Evolutionary conservation across 2,329 filamentous ascomycete genomes (phyloP), one percentile per base, ranked within the genome.

Genomic region (Achaetomium macrosporum): DNA sequence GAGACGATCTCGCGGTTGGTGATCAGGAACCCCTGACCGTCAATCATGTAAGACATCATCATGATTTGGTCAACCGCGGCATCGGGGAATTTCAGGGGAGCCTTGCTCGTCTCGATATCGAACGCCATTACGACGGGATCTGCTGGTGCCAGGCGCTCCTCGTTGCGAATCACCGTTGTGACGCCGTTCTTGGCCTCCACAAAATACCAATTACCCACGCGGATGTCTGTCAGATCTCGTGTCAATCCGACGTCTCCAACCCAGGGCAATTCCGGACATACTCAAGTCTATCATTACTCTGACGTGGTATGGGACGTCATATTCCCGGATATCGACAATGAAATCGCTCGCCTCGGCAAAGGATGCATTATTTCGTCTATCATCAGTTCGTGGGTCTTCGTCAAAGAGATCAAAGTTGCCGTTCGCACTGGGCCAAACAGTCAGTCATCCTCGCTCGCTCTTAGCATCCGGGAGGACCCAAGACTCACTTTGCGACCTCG

Each of bases 41-140:
- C 93, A 64, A 99, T 97, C 95, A 99, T 99, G 75, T 99, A 99
- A 31, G 95, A 99, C 68, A 99, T 92, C 93, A 99, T 99, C 91
- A 99, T 99, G 66, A 99, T 87, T 68, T 96, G 92, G 71, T 99
- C 93, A 58, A 96, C 85, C 4, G 90, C 81, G 1, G 93, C 85
- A 66, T 99, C 95, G 25, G 93, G 95, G 63, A 99, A 99, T 69
- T 99, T 99, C 50, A 99, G 76, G 1, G 95, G 93, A 15, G 93
- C 76, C 66, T 99, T 99, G 5, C 89, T 92, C 2, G 93, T 99
- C 71, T 99, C 93, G 65, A 99, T 99, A 83, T 99, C 93, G 71
- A 85, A 99, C n/a, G 93, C 93, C 79, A 99, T 87, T 17, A 99
- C 88, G n/a, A 97, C 88, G 1, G 93, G 93, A 65, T 99, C 93